Base-by-base conservation (phyloP, 2,329 filamentous ascomycete genomes). In the Talaromyces albobiverticillius region DNA sequence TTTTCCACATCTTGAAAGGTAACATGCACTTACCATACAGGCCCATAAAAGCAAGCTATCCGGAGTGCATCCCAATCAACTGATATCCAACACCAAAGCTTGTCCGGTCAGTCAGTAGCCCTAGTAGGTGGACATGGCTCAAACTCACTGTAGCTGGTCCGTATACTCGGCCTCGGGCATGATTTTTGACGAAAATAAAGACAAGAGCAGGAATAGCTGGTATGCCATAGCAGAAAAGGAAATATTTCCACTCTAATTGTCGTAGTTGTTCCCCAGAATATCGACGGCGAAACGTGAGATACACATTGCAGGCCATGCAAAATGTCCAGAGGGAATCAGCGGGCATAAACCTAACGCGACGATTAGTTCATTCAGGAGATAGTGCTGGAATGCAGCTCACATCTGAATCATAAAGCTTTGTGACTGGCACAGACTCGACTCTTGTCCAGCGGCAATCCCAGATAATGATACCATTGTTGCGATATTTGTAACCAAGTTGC, bases 11-110 rank as follows among this genome's bases (percentile, higher is more conserved):
- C n/a, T 10, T 29, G 5, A 29, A 10, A 29, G 26, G 10, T 10
- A 29, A 10, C 26, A 10, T 6, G 5, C 26, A 29, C 26, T 6
- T 29, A 29, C 26, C 73, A 76, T 23, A 74, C 70, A 4, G 72
- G 72, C 2, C 67, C 73, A 52, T 93, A 95, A 66, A 92, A 93
- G 23, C 84, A 81, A 2, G 82, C 82, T 54, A 94, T 84, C 34
- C 89, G 85, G 69, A 89, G 82, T 54, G 85, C 80, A 53, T 89
- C 86, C 81, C 86, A 90, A 4, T 82, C 71, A 2, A 73, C 65
- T 2, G 79, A 74, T 18, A 94, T 78, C 89, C 89, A 94, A 66
- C 90, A 95, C 89, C 89, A 94, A n/a, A 94, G 71, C 77, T 80
- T 53, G 34, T 40, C 13, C 5, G 26, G 26, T 29, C 26, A 29